These are phyloP conservation scores for Sporothrix sp. DNA, from an alignment of 2,329 filamentous ascomycete species.

Conservation along the genomic window DNA sequence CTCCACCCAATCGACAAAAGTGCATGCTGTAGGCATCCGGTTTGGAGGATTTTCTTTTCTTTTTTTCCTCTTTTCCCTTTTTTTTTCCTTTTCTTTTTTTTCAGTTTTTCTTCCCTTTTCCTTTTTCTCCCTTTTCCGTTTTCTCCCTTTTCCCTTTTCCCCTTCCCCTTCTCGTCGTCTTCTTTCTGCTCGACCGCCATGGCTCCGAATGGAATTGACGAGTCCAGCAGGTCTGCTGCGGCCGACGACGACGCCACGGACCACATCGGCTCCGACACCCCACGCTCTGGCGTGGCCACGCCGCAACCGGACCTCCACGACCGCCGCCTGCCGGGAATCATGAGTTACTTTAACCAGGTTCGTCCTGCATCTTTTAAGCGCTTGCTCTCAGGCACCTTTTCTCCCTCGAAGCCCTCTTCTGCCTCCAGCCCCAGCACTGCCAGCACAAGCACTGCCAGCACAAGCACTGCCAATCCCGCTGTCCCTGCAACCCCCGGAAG, in stretches of 20 bases:
- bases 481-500: constrained; percentile 23
- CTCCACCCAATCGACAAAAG: not conserved
- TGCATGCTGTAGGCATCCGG: not conserved
- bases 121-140: not conserved
- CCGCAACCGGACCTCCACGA: constrained; percentile 89
- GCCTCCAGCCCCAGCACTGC: constrained; percentile 15
- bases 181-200: constrained; percentile 13
- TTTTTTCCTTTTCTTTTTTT: not conserved
- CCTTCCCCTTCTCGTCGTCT: not conserved
- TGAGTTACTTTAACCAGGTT: constrained; percentile 99
- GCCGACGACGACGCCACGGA: constrained; percentile 63
- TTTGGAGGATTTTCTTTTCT: not conserved
- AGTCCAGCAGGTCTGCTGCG: constrained; percentile 42
- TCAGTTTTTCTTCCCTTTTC: not conserved
- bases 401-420: constrained; percentile 28
- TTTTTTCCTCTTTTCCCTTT: not conserved
- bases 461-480: constrained; percentile 19
- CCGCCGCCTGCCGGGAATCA: constrained; percentile 90
- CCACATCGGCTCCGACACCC: constrained; percentile 75
- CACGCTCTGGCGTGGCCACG: constrained; percentile 83
- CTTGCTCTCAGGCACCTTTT: constrained; percentile 32
- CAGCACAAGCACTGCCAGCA: constrained; percentile 18
- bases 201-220: constrained; percentile 42
- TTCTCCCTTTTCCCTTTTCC: not conserved
- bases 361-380: constrained; percentile 66